phyloP scores from a whole-genome alignment of 2,329 filamentous ascomycete species.

The Botrytis fabae region DNA sequence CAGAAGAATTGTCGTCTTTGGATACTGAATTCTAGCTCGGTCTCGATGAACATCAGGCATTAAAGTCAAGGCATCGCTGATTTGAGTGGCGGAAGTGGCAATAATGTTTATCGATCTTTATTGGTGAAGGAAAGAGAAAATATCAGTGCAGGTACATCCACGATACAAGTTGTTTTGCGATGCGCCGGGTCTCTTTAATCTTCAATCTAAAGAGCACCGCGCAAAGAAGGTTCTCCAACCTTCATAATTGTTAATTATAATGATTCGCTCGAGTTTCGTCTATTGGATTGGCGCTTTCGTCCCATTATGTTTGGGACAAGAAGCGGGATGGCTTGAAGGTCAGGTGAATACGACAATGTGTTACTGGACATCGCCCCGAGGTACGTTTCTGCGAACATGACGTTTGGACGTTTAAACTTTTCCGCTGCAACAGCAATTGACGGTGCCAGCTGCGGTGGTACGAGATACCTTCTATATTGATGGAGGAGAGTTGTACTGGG shows the following conservation, averaged over 20 bases:
- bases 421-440: slow-evolving; percentile 33
- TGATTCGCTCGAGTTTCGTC: slow-evolving; percentile 26
- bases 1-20: slow-evolving; percentile 15
- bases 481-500: slow-evolving; percentile 59
- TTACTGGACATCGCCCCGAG: slow-evolving; percentile 51
- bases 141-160: slow-evolving; percentile 15
- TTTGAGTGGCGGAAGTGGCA: slow-evolving; percentile 25
- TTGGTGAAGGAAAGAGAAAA: background rate
- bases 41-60: slow-evolving; percentile 23
- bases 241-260: slow-evolving; percentile 26
- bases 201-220: slow-evolving; percentile 14
- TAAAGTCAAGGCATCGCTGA: slow-evolving; percentile 20
- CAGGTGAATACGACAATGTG: slow-evolving; percentile 62
- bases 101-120: slow-evolving; percentile 9
- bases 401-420: background rate
- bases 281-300: slow-evolving; percentile 29
- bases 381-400: slow-evolving; percentile 32
- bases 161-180: slow-evolving; percentile 22
- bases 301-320: slow-evolving; percentile 44
- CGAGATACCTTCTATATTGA: slow-evolving; percentile 66
- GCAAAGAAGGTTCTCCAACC: slow-evolving; percentile 9
- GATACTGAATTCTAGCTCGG: slow-evolving; percentile 18
- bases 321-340: slow-evolving; percentile 49
- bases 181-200: slow-evolving; percentile 25
- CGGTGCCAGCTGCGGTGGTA: slow-evolving; percentile 53